Conservation (phyloP, 805 yeast species). For the Tetrapisispora namnaoensis region DNA sequence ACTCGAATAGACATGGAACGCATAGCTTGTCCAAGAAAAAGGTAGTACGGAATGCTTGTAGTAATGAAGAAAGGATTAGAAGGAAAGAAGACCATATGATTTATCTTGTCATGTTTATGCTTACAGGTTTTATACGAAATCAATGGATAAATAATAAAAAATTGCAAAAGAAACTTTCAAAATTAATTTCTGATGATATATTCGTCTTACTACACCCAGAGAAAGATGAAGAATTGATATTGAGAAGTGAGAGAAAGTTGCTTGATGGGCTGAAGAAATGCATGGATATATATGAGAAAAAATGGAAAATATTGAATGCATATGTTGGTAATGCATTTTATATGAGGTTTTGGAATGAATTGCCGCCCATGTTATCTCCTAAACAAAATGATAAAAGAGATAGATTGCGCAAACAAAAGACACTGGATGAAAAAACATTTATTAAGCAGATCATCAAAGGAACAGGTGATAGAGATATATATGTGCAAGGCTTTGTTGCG, state of each 20-base stretch:
- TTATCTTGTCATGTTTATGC: slow-evolving; percentile 47
- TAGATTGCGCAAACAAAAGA: slow-evolving; percentile 15
- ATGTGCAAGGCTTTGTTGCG: slow-evolving; percentile 82
- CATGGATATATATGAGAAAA: slow-evolving; percentile 50
- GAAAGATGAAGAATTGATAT: slow-evolving; percentile 29
- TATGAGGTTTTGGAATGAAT: slow-evolving; percentile 41
- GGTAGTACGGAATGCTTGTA: slow-evolving; percentile 29
- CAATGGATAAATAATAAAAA: slow-evolving; percentile 54
- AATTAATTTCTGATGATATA: slow-evolving; percentile 39
- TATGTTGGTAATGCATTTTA: slow-evolving; percentile 27
- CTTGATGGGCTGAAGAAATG: slow-evolving; percentile 68
- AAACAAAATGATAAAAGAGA: background rate
- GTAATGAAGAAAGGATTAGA: slow-evolving; percentile 44
- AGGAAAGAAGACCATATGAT: slow-evolving; percentile 51
- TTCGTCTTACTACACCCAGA: slow-evolving; percentile 41
- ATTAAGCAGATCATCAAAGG: slow-evolving; percentile 33
- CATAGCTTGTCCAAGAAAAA: slow-evolving; percentile 13
- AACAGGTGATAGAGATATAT: slow-evolving; percentile 66
- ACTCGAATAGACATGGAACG: slow-evolving; percentile 8
- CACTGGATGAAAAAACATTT: slow-evolving; percentile 32
- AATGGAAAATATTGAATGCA: slow-evolving; percentile 39
- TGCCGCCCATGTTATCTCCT: slow-evolving; percentile 10
- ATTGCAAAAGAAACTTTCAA: slow-evolving; percentile 34
- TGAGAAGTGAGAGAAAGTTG: slow-evolving; percentile 49
- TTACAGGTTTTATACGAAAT: slow-evolving; percentile 63